Evolutionary conservation across 495 filamentous ascomycete genomes (phyloP).

Genomic region (Endocarpon pusillum): DNA sequence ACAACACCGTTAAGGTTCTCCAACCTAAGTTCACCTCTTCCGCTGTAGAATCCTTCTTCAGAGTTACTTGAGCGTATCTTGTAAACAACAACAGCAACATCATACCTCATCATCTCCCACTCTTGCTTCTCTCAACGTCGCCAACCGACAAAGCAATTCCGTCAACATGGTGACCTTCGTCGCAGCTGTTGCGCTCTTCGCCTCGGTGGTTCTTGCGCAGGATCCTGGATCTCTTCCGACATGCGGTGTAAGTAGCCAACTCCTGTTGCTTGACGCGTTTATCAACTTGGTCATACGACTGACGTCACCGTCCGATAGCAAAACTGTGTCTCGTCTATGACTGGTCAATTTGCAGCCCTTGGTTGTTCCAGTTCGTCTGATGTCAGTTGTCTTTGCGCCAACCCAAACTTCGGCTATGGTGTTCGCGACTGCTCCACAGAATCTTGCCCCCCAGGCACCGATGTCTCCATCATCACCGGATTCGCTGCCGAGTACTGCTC

Average conservation of each 20-base stretch:
- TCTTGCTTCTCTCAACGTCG: background rate
- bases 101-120: no score
- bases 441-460: conserved; percentile 38
- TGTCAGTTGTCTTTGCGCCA: conserved; percentile 52
- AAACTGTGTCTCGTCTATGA: conserved; percentile 60
- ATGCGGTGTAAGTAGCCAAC: conserved; percentile 1
- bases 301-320: conserved; percentile 24
- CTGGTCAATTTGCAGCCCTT: conserved; percentile 37
- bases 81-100: no score
- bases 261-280: no score
- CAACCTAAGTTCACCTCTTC: no score
- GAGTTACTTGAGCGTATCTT: no score
- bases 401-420: conserved; percentile 51
- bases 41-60: no score
- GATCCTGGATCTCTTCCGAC: background rate
- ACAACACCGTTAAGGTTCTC: no score
- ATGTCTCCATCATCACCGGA: conserved; percentile 17
- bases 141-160: background rate
- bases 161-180: background rate
- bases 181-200: background rate
- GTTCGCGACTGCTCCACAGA: conserved; percentile 61
- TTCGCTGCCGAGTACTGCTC: conserved; percentile 22
- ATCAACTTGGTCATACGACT: background rate
- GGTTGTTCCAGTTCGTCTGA: conserved; percentile 38
- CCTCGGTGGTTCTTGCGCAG: background rate